These are phyloP conservation scores for Lodderomyces pseudojiufengensis DNA, from an alignment of 1,139 yeast genomes.

Conservation along the genomic window DNA sequence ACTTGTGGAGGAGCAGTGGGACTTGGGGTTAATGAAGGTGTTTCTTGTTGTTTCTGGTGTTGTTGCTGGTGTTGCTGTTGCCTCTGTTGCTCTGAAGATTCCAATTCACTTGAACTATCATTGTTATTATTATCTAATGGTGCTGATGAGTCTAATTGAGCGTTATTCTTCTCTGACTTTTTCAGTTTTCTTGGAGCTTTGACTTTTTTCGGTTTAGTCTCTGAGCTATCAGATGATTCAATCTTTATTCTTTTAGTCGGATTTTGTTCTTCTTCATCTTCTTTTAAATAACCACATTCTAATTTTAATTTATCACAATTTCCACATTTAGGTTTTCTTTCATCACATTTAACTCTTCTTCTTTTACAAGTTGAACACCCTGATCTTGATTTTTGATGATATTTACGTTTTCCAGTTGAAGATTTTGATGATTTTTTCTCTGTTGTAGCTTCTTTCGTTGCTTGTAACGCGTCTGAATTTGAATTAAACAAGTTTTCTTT, in stretches of 20 bases:
- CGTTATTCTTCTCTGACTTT: background rate
- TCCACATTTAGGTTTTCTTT: constrained; percentile 70
- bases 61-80: background rate
- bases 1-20: constrained; percentile 8
- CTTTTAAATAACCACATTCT: constrained; percentile 57
- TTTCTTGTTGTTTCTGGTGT: constrained; percentile 18
- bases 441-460: constrained; percentile 1
- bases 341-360: constrained; percentile 91
- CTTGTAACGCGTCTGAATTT: background rate
- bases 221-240: constrained; percentile 5
- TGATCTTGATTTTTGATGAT: constrained; percentile 79
- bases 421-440: constrained; percentile 13
- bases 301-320: constrained; percentile 78
- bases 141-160: background rate
- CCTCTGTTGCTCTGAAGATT: background rate
- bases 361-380: constrained; percentile 90
- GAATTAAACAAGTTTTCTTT: background rate
- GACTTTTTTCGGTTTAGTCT: background rate
- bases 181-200: background rate
- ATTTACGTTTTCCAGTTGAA: constrained; percentile 54
- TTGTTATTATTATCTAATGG: constrained; percentile 1
- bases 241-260: constrained; percentile 2
- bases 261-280: constrained; percentile 6
- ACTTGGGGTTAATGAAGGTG: constrained; percentile 21
- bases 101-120: background rate